Percentiles rank a stretch among this genome's conserved stretches.
Evolutionary conservation across 1,284 basidiomycete genomes (phyloP).

Genomic region (Leccinum solheimii): DNA sequence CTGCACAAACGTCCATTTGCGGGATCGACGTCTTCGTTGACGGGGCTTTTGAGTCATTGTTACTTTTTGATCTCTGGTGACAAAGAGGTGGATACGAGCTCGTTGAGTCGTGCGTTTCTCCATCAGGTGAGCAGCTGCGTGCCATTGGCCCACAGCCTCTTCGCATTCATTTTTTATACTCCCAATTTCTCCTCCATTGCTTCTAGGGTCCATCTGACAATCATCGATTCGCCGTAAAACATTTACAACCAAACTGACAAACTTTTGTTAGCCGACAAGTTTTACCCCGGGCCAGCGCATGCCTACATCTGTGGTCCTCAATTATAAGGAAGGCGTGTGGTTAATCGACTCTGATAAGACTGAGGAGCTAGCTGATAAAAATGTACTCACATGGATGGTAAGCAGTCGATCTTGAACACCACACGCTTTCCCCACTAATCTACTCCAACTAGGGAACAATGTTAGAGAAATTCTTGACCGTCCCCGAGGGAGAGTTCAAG

Average conservation of each 20-base stretch:
- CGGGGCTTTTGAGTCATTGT: conserved; percentile 81
- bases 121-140: conserved; percentile 49
- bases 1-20: conserved; percentile 63
- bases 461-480: conserved; percentile 88
- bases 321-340: conserved; percentile 69
- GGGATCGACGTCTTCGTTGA: conserved; percentile 93
- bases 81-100: conserved; percentile 58
- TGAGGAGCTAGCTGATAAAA: conserved; percentile 54
- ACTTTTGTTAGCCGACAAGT: conserved; percentile 45
- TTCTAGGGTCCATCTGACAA: too few species aligned
- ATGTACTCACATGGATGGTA: conserved; percentile 82
- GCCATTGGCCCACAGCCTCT: neutral
- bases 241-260: conserved; percentile 8
- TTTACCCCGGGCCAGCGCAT: conserved; percentile 85
- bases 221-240: neutral
- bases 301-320: conserved; percentile 73
- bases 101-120: conserved; percentile 59
- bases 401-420: conserved; percentile 23
- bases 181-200: neutral
- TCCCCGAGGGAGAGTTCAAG: conserved; percentile 64
- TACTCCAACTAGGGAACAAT: conserved; percentile 66
- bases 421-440: neutral
- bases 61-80: conserved; percentile 81
- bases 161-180: neutral
- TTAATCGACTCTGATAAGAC: conserved; percentile 74